Base-by-base conservation (phyloP, 805 yeast species). In the Zygoascus bituminiphila region DNA sequence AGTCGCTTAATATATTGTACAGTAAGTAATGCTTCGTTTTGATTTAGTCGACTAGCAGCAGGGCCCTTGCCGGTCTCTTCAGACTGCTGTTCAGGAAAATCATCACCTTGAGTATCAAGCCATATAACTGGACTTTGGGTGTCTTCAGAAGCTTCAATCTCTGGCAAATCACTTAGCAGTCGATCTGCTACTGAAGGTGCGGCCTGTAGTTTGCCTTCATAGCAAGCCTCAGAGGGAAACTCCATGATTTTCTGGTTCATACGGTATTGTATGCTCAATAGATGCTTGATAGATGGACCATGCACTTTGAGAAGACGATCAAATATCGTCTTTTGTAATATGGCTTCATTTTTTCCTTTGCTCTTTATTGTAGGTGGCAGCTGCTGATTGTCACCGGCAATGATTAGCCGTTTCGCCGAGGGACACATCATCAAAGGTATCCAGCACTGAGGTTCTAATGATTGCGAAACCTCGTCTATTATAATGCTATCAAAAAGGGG, bases 401-500 rank as follows among this genome's bases (percentile, higher is more conserved):
- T 73, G 1, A 91, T 77, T 21, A 91, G 63, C 47, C 80, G 74
- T 31, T 73, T 71, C 20, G 73, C 68, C 7, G 78, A 73, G 12
- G 73, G 65, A 57, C 85, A 91, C 35, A 76, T 75, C 2, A 88
- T 71, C 5, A 93, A 52, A 0, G 98, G 97, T 21, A 91, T 88
- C 97, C 97, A 89, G 59, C 97, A 88, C 55, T 91, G 95, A 1
- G 97, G 95, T 59, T 91, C 96, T 47, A 91, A 66, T 9, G 96
- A 76, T 63, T 91, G 98, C 0, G 97, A 88, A 0, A 91, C 96
- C 64, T 91, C 98, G 66, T 91, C 98, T 31, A 91, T 89, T 10
- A 93, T 84, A 26, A 91, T 71, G 0, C 95, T 79, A 54, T 86
- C 87, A 59, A 91, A 87, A 10, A 80, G 60, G 23, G 64, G 65